These are phyloP conservation scores for Elsinoe batatas DNA, from an alignment of 2,329 filamentous ascomycete genomes.

Conservation along the genomic window DNA sequence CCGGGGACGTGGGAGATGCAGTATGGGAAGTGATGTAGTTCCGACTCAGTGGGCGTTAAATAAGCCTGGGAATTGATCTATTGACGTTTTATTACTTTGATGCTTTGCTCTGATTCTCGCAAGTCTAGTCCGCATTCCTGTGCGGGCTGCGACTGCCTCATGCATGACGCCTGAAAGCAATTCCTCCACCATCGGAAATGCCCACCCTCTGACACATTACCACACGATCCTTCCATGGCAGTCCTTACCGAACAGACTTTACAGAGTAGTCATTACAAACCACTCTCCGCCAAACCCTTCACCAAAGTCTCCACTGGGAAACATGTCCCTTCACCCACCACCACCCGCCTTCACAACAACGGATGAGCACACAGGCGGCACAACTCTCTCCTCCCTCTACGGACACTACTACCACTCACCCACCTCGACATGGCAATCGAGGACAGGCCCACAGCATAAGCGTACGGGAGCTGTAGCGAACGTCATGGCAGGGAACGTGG, in stretches of 20 bases:
- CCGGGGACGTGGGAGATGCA: conserved; percentile 12
- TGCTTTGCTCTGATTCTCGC: not conserved
- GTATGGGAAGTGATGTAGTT: not conserved
- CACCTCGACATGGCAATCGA: not conserved
- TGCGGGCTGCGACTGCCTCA: not conserved
- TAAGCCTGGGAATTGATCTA: not conserved
- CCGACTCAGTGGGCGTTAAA: not conserved
- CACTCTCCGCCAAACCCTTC: not conserved
- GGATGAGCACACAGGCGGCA: conserved; percentile 4
- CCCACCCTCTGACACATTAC: too few relatives aligned
- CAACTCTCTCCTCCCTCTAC: conserved; percentile 1
- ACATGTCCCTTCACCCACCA: too few relatives aligned
- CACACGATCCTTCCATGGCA: too few relatives aligned
- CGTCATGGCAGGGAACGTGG: not conserved
- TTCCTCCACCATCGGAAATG: too few relatives aligned
- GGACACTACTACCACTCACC: not conserved
- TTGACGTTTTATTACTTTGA: not conserved
- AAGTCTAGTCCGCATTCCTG: not conserved
- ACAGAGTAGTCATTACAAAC: not conserved
- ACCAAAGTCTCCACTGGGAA: too few relatives aligned
- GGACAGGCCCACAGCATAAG: not conserved
- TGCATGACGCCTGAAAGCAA: too few relatives aligned
- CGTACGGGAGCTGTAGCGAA: not conserved
- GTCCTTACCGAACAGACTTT: not conserved
- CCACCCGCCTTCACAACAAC: not conserved